Conservation (phyloP, 148 eudicot species). For the Gaultheria prostrata region DNA sequence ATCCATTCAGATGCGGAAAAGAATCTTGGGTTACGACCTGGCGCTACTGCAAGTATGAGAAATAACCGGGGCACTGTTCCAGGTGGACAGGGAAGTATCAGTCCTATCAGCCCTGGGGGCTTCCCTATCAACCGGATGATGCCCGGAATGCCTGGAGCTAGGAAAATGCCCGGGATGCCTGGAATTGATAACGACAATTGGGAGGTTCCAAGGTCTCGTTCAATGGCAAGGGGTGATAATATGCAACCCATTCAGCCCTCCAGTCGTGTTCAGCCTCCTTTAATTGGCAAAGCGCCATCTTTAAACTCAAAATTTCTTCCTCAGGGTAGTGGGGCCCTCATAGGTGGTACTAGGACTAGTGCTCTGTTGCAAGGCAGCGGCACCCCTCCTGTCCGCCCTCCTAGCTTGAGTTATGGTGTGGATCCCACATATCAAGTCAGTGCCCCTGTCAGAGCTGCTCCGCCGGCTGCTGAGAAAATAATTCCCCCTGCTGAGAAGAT, state of each 20-base stretch:
- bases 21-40: conserved; percentile 74
- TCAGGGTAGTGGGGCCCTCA: conserved; percentile 61
- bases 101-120: conserved; percentile 40
- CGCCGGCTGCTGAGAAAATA: conserved; percentile 28
- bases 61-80: conserved; percentile 50
- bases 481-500: conserved; percentile 25
- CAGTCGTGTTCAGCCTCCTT: conserved; percentile 52
- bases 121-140: conserved; percentile 73
- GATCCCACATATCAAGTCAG: conserved; percentile 36
- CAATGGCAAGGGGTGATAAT: conserved; percentile 55
- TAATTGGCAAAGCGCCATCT: conserved; percentile 45
- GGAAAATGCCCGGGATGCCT: conserved; percentile 75
- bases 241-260: conserved; percentile 22
- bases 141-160: conserved; percentile 85
- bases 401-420: conserved; percentile 33
- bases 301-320: conserved; percentile 64
- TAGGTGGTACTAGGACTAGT: conserved; percentile 57
- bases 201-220: conserved; percentile 74
- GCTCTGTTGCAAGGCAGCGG: conserved; percentile 79
- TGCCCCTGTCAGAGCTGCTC: conserved; percentile 26
- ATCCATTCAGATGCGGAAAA: conserved; percentile 86
- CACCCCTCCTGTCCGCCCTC: conserved; percentile 39
- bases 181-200: conserved; percentile 76
- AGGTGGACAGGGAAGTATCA: conserved; percentile 50
- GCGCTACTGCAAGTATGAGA: conserved; percentile 68